Percentiles rank a stretch among this genome's conserved stretches.
Conservation (phyloP, 2,329 filamentous ascomycete species). For the Onygenales sp. region DNA sequence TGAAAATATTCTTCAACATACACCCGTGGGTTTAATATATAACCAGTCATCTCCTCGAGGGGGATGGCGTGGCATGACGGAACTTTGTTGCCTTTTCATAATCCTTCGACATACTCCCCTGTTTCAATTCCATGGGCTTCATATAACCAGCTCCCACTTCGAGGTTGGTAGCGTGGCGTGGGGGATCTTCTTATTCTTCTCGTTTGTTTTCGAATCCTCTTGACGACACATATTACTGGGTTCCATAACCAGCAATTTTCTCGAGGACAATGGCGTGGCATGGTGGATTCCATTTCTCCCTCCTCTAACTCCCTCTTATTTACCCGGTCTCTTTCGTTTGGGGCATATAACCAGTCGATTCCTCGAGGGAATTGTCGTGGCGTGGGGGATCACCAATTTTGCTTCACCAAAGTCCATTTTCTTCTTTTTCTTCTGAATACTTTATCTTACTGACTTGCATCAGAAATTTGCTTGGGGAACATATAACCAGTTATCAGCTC, state of each 20-base stretch:
- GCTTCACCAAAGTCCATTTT: too few species aligned
- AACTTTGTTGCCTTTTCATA: too few species aligned
- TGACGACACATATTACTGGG: too few species aligned
- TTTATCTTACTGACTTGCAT: too few species aligned
- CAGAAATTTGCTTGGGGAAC: neutral
- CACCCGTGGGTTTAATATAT: neutral
- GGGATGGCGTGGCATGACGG: too few species aligned
- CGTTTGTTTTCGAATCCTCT: too few species aligned
- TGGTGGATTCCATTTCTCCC: too few species aligned
- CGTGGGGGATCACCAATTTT: neutral
- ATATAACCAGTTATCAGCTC: slow-evolving; percentile 4
- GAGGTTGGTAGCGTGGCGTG: slow-evolving; percentile 1
- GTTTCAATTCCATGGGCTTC: neutral
- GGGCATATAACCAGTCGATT: neutral
- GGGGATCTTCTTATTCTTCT: neutral
- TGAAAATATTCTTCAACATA: neutral
- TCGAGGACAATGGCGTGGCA: too few species aligned
- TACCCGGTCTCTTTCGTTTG: too few species aligned
- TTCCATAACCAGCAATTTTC: too few species aligned
- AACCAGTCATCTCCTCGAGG: neutral
- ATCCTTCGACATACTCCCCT: neutral
- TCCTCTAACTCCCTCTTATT: too few species aligned
- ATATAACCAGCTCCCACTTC: slow-evolving; percentile 2
- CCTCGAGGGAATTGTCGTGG: slow-evolving; percentile 4
- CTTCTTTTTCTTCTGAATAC: too few species aligned